Evolutionary conservation across 2,329 filamentous ascomycete genomes (phyloP).

Genomic region (Ascochyta rabiei): DNA sequence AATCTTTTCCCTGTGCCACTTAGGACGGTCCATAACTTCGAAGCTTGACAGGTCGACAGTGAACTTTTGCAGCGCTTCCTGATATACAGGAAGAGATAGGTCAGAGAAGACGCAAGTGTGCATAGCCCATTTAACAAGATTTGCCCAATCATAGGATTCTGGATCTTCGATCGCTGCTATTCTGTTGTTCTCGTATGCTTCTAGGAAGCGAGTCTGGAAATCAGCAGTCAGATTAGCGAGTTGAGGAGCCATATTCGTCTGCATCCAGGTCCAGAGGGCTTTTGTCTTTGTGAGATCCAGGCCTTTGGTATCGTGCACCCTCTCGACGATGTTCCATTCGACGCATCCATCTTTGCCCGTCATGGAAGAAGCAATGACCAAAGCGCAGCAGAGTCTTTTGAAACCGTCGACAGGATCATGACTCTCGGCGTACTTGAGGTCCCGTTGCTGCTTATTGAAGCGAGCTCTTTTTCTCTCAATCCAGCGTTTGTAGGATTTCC

Average conservation of each 20-base stretch:
- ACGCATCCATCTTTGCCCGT: constrained; percentile 44
- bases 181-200: constrained; percentile 68
- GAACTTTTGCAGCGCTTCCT: constrained; percentile 29
- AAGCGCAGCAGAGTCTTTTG: constrained; percentile 41
- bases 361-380: constrained; percentile 42
- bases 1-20: constrained; percentile 35
- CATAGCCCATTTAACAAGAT: constrained; percentile 70
- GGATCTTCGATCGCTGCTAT: constrained; percentile 67
- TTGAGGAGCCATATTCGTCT: constrained; percentile 46
- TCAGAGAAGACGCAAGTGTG: constrained; percentile 48
- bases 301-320: constrained; percentile 46
- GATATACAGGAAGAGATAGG: constrained; percentile 29
- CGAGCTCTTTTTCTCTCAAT: constrained; percentile 21
- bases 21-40: constrained; percentile 29
- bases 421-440: constrained; percentile 22
- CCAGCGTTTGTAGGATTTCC: constrained; percentile 15
- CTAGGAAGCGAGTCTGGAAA: constrained; percentile 70
- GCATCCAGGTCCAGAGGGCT: constrained; percentile 48
- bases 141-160: constrained; percentile 70
- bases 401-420: constrained; percentile 32
- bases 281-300: constrained; percentile 44
- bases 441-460: constrained; percentile 19
- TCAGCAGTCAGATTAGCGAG: constrained; percentile 64
- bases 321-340: constrained; percentile 52
- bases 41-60: constrained; percentile 38